These are phyloP conservation scores for Suhomyces terraborum DNA, from an alignment of 1,139 yeast genomes.

Conservation along the genomic window DNA sequence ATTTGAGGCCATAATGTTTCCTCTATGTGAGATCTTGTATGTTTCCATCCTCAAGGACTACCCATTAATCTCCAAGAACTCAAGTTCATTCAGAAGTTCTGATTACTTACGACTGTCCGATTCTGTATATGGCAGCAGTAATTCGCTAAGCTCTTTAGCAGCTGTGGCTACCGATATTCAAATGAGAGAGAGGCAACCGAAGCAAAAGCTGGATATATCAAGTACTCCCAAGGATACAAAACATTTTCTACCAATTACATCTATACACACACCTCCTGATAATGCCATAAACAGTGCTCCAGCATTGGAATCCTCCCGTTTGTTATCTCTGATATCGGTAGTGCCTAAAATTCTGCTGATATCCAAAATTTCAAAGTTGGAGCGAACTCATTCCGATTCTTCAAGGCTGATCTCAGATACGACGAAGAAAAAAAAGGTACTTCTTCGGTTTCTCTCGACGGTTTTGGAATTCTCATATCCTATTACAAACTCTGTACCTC, in stretches of 20 bases:
- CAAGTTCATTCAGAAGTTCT: slow-evolving; percentile 31
- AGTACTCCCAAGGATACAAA: background rate
- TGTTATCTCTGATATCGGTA: background rate
- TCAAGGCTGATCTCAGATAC: background rate
- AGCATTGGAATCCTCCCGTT: no score
- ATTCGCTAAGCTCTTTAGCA: slow-evolving; percentile 39
- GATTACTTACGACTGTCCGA: slow-evolving; percentile 14
- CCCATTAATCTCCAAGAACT: slow-evolving; percentile 56
- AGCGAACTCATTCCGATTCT: background rate
- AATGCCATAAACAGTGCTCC: background rate
- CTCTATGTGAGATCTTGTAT: slow-evolving; percentile 68
- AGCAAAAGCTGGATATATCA: background rate
- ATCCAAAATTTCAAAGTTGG: background rate
- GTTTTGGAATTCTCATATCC: slow-evolving; percentile 60
- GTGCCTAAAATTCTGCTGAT: background rate
- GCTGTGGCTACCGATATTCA: slow-evolving; percentile 43
- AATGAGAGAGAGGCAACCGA: slow-evolving; percentile 6
- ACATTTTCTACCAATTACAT: background rate
- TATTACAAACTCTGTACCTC: slow-evolving; percentile 64
- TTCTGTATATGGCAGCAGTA: slow-evolving; percentile 6
- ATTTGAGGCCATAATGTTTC: slow-evolving; percentile 62
- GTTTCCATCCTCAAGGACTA: slow-evolving; percentile 63
- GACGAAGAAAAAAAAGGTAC: slow-evolving; percentile 26
- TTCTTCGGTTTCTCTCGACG: slow-evolving; percentile 43
- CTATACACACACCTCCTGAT: background rate